Base-by-base conservation (phyloP, 495 filamentous ascomycete species). In the Astrothelium subdiscretum region DNA sequence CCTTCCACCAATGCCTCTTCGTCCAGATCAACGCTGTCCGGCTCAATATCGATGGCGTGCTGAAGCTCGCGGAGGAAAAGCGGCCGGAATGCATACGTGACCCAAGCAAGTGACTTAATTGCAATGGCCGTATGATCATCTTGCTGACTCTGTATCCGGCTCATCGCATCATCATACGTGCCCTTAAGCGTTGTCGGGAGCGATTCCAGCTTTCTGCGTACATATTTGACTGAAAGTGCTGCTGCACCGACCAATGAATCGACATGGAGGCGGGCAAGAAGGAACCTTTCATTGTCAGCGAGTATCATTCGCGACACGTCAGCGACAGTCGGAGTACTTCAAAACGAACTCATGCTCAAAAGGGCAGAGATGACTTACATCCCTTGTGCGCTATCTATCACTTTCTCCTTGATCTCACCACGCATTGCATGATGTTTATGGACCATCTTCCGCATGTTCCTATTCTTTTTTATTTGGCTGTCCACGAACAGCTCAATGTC, bases 21-120 rank as follows among this genome's bases (percentile, higher is more conserved):
- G 26, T 71, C 62, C 8, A 71, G 48, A 12, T 62, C 24, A 0
- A 35, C 32, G 43, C 60, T 65, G 8, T 40, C 69, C 4, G 64
- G 43, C 60, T 67, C 63, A 10, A 69, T 59, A 12, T 69, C 68
- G 18, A 71, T 24, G 20, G 68, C 66, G 35, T 71, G 66, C 59
- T 67, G 68, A 10, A 71, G 38, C 43, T 69, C 66, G 35, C 24
- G 26, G 1, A 65, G 24, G 40, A 60, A 38, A 2, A 65, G 32
- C 6, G 63, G 60, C 20, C 63, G 63, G 10, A 60, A 63, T 32
- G 62, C 66, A 38, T 67, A 43, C 32, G 20, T n/a, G n/a, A 71
- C 44, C 68, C 68, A 70, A 31, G 35, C 48, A 15, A 72, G 62
- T 15, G 59, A 52, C 52, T 64, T 59, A 3, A 63, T 22, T 42